Percentiles rank a stretch among this genome's conserved stretches.
phyloP scores from a whole-genome alignment of 1,139 yeast species.

The Saccharomyces hybrid region DNA sequence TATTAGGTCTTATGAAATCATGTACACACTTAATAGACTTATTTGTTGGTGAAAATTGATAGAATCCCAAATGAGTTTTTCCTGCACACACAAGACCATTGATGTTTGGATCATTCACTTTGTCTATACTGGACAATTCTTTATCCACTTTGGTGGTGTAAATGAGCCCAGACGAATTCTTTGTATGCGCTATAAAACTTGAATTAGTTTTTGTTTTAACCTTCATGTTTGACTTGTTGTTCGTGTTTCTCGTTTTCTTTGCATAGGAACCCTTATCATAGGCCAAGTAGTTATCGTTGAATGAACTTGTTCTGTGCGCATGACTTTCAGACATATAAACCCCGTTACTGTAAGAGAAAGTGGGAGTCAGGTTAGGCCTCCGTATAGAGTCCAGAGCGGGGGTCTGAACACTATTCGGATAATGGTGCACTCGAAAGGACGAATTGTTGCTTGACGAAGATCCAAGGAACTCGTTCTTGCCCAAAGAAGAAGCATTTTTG shows the following conservation, averaged over 20 bases:
- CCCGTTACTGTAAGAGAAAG: slow-evolving; percentile 9
- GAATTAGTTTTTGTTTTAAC: not conserved
- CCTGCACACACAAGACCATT: slow-evolving; percentile 29
- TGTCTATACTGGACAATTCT: slow-evolving; percentile 30
- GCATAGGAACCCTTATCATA: not conserved
- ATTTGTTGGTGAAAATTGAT: slow-evolving; percentile 21
- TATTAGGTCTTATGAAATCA: slow-evolving; percentile 17
- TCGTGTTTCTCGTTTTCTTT: not conserved
- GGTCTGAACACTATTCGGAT: slow-evolving; percentile 7
- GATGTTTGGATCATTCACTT: slow-evolving; percentile 24
- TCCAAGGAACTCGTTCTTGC: slow-evolving; percentile 7
- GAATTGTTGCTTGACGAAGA: slow-evolving; percentile 10
- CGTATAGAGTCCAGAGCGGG: slow-evolving; percentile 11
- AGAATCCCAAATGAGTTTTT: slow-evolving; percentile 28
- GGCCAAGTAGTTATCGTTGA: slow-evolving; percentile 7
- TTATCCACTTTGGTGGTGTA: slow-evolving; percentile 16
- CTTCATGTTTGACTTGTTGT: not conserved
- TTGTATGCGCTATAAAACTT: not conserved
- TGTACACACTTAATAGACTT: slow-evolving; percentile 17
- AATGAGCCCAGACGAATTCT: slow-evolving; percentile 18
- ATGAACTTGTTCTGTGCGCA: slow-evolving; percentile 2
- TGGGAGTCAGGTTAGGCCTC: slow-evolving; percentile 8
- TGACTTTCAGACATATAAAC: not conserved
- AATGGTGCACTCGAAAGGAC: slow-evolving; percentile 12
- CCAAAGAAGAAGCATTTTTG: slow-evolving; percentile 9